Evolutionary conservation across 192 early-diverging fungal species (phyloP).

Genomic region (Backusella mclennaniae): DNA sequence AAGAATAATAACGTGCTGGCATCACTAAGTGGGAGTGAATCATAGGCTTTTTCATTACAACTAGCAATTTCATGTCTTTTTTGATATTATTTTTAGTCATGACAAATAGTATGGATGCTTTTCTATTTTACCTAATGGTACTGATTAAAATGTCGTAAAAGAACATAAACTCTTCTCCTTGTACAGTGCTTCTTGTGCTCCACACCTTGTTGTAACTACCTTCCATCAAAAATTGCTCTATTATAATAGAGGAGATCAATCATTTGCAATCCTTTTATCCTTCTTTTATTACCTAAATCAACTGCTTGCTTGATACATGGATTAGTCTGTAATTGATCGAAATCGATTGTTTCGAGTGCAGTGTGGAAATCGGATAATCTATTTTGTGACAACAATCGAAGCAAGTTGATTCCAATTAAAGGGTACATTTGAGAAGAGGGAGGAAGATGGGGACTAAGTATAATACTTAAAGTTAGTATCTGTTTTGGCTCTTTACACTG

Average conservation of each 20-base stretch:
- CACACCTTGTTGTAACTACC: slow-evolving; percentile 97
- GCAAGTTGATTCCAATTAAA: slow-evolving; percentile 88
- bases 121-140: slow-evolving; percentile 76
- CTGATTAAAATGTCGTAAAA: slow-evolving; percentile 94
- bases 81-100: not conserved
- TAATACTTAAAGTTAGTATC: not conserved
- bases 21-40: slow-evolving; percentile 77
- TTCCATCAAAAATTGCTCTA: slow-evolving; percentile 97
- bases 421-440: slow-evolving; percentile 85
- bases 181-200: slow-evolving; percentile 86
- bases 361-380: slow-evolving; percentile 98
- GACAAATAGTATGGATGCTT: not conserved
- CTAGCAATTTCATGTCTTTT: slow-evolving; percentile 90
- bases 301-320: slow-evolving; percentile 89
- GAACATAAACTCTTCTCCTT: slow-evolving; percentile 87
- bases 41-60: slow-evolving; percentile 95
- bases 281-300: slow-evolving; percentile 51
- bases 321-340: slow-evolving; percentile 75
- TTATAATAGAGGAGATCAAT: no score
- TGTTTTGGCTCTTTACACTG: not conserved
- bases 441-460: slow-evolving; percentile 47
- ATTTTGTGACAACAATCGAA: slow-evolving; percentile 92
- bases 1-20: slow-evolving; percentile 90
- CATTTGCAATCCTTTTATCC: not conserved
- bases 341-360: slow-evolving; percentile 89